These are phyloP conservation scores for Saturnispora besseyi DNA, from an alignment of 805 yeast genomes.

Conservation along the genomic window DNA sequence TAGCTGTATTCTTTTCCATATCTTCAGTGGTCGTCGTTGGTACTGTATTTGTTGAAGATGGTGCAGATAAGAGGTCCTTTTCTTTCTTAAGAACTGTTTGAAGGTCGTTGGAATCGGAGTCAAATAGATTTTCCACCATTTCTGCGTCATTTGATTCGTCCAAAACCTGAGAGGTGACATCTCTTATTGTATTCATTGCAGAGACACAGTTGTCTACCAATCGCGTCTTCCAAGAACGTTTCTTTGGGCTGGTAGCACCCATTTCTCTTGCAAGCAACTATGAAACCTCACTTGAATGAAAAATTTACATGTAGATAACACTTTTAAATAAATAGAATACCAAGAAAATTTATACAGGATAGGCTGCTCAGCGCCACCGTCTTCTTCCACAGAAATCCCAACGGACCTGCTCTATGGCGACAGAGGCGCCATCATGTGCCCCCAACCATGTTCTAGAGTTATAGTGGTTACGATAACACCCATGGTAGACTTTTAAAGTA, in stretches of 20 bases:
- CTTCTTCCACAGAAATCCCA: constrained; percentile 29
- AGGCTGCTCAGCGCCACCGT: background rate
- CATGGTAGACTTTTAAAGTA: constrained; percentile 50
- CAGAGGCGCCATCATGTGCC: constrained; percentile 73
- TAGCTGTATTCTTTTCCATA: background rate
- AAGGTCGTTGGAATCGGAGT: constrained; percentile 12
- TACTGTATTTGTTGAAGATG: background rate
- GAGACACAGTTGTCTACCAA: constrained; percentile 8
- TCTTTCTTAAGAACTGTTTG: background rate
- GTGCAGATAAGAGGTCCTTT: constrained; percentile 1
- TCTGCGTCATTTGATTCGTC: constrained; percentile 42
- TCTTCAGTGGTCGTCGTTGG: constrained; percentile 1
- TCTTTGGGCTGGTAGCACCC: background rate
- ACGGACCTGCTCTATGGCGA: constrained; percentile 47
- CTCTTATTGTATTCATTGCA: constrained; percentile 14
- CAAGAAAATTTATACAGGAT: background rate
- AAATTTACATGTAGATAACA: background rate
- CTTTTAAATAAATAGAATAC: background rate
- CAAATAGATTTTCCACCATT: constrained; percentile 43
- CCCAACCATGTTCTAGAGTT: constrained; percentile 65
- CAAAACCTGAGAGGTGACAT: constrained; percentile 38
- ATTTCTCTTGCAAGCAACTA: background rate
- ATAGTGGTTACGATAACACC: constrained; percentile 58
- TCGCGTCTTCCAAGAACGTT: constrained; percentile 15
- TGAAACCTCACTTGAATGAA: background rate